Evolutionary conservation across 768 basidiomycete species (phyloP).

Genomic region (Peribolospora kevripleyi): DNA sequence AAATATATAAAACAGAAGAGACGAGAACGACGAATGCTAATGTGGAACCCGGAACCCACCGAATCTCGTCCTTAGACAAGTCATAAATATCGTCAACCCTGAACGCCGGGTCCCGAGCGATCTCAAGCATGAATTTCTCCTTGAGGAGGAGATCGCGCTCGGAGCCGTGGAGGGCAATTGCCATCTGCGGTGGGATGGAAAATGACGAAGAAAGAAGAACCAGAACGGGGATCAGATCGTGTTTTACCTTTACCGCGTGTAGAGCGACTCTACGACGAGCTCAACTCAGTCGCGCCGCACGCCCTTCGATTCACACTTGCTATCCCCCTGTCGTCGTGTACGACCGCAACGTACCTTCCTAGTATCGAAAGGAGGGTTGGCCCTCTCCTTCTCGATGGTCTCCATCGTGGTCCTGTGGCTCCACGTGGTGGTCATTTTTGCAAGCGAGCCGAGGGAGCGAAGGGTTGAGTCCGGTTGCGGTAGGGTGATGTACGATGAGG

Average conservation of each 20-base stretch:
- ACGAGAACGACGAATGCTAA: too few relatives aligned
- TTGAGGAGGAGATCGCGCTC: constrained; percentile 18
- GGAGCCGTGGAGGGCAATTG: constrained; percentile 19
- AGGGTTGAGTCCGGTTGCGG: too few relatives aligned
- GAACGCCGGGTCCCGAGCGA: constrained; percentile 23
- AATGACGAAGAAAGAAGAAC: neutral
- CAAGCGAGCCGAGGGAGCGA: too few relatives aligned
- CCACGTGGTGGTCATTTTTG: too few relatives aligned
- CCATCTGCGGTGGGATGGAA: constrained; percentile 6
- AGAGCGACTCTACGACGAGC: neutral
- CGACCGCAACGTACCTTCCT: constrained; percentile 2
- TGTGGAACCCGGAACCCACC: neutral
- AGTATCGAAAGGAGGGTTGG: constrained; percentile 2
- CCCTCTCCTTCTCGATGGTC: constrained; percentile 7
- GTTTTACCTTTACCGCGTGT: neutral
- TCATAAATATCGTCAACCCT: constrained; percentile 22
- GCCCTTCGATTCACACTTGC: too few relatives aligned
- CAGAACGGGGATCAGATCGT: neutral
- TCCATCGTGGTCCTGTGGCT: neutral
- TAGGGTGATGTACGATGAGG: too few relatives aligned
- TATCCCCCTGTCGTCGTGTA: too few relatives aligned
- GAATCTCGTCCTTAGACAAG: constrained; percentile 10
- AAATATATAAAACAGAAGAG: too few relatives aligned
- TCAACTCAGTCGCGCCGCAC: neutral
- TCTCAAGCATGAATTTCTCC: constrained; percentile 20